These are phyloP conservation scores for Sisymbrium altissimum DNA, from an alignment of 345 rosid species.

Conservation along the genomic window DNA sequence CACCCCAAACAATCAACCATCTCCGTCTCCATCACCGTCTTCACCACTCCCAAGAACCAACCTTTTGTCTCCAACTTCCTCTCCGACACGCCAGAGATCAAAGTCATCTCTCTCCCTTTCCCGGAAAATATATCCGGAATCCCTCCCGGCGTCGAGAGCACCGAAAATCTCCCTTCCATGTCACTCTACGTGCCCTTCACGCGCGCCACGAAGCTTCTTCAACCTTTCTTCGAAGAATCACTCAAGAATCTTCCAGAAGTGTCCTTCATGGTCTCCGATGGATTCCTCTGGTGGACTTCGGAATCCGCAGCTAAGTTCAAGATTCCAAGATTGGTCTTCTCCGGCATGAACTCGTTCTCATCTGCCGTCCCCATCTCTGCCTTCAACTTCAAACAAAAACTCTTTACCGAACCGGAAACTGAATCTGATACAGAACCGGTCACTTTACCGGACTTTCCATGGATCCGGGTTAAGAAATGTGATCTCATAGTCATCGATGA, in stretches of 20 bases:
- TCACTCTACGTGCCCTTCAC: slow-evolving; percentile 48
- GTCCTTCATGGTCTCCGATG: slow-evolving; percentile 59
- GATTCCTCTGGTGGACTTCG: slow-evolving; percentile 75
- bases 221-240: slow-evolving; percentile 45
- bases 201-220: slow-evolving; percentile 55
- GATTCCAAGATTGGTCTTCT: slow-evolving; percentile 50
- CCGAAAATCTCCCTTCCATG: slow-evolving; percentile 65
- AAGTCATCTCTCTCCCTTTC: slow-evolving; percentile 51
- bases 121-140: slow-evolving; percentile 45
- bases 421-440: slow-evolving; percentile 44
- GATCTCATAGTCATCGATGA: slow-evolving; percentile 33
- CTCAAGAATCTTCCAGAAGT: slow-evolving; percentile 42
- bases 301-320: slow-evolving; percentile 63
- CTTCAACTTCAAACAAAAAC: background rate
- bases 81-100: slow-evolving; percentile 34
- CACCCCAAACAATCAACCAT: background rate
- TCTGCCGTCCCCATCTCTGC: slow-evolving; percentile 2
- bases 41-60: slow-evolving; percentile 66
- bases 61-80: slow-evolving; percentile 50
- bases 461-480: slow-evolving; percentile 51
- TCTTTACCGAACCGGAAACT: slow-evolving; percentile 18
- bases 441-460: slow-evolving; percentile 52
- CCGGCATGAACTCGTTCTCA: slow-evolving; percentile 45
- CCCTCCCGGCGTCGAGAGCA: slow-evolving; percentile 59
- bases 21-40: slow-evolving; percentile 45